Base-by-base conservation (phyloP, 495 filamentous ascomycete genomes). In the Parmelia sp. region DNA sequence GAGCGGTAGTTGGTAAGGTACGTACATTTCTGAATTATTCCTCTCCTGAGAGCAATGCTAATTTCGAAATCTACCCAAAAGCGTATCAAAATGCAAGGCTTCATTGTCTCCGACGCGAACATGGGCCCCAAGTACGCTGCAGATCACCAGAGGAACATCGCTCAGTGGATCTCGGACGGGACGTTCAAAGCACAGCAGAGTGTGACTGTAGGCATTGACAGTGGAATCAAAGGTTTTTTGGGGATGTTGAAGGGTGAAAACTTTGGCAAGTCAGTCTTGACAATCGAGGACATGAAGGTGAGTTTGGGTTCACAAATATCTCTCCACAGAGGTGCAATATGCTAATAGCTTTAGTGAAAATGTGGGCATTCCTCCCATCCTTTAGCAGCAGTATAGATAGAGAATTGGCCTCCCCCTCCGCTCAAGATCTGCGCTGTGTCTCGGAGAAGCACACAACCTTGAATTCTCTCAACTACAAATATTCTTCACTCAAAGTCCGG, bases 241-340 rank as follows among this genome's bases (percentile, higher is more conserved):
- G 91, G 88, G n/a, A 87, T 97, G 79, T 79, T 96, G 62, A 71
- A 87, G 72, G 92, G 92, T 36, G 86, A 91, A 75, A 97, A 97
- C 78, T 89, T 90, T 78, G 92, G 92, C 65, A 97, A 97, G 80
- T 90, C 91, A 39, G 83, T 95, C 29, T 66, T 96, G 66, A 88
- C 90, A 78, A 86, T 93, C 61, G 65, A 58, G 14, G 68, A 69
- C 14, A 31, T 69, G 19, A 63, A 70, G 14, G 53, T 53, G 27
- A 53, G 49, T 53, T 53, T 27, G 49, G 8, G 8, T 15, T 53
- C 19, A 1, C 7, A 53, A 31, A 25, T n/a, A 14, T 25, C 8
- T 31, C 47, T 31, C 49, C n/a, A 3, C 14, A 27, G 45, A 49
- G 17, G 7, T 29, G 12, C 0, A 31, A 17, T 17, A 53, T 17